Base-by-base conservation (phyloP, 306 rosid genomes). In the Lupinus albus region DNA sequence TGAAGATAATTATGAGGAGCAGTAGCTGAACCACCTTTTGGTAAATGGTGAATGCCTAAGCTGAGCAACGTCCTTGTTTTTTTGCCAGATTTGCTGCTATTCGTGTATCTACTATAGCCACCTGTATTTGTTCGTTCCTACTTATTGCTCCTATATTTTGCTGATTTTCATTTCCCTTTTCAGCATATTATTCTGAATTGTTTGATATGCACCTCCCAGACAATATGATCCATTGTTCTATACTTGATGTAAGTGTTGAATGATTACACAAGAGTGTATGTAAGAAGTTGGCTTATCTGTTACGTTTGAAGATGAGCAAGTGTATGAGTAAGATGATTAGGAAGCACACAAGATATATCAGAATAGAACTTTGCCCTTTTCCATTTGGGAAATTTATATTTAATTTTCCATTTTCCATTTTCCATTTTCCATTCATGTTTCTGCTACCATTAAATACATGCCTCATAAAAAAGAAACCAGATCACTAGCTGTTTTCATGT, bases 1-100 rank as follows among this genome's bases (percentile, higher is more conserved):
- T 8, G 91, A 83, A 25, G 91, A 80, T 4, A 28, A 21, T 1
- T 81, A 78, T 13, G 79, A 70, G 61, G 61, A 50, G 13, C 77
- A 72, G 67, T 63, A 50, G 15, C 21, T 7, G 45, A 30, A 47
- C 20, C 44, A 41, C 9, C 11, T 12, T 33, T 5, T 11, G 15
- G 0, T 2, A 25, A 25, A 25, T 25, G 64, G 32, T 15, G 7
- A 13, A 10, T 12, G 39, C 44, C 17, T 11, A 53, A 30, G 38
- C 50, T 60, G 42, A 56, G 1, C 32, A 2, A 15, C 35, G 39
- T 17, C 47, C 38, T 36, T 64, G 53, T 25, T 42, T 10, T 1
- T 1, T 39, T 17, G 39, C 20, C 46, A 55, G 39, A 48, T 57
- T 20, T 48, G 33, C 12, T 64, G 44, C 20, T 64, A 33, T 18